Percentiles rank a stretch among this genome's conserved stretches.
phyloP scores from a whole-genome alignment of 257 asterid species.

The Haberlea rhodopensis region DNA sequence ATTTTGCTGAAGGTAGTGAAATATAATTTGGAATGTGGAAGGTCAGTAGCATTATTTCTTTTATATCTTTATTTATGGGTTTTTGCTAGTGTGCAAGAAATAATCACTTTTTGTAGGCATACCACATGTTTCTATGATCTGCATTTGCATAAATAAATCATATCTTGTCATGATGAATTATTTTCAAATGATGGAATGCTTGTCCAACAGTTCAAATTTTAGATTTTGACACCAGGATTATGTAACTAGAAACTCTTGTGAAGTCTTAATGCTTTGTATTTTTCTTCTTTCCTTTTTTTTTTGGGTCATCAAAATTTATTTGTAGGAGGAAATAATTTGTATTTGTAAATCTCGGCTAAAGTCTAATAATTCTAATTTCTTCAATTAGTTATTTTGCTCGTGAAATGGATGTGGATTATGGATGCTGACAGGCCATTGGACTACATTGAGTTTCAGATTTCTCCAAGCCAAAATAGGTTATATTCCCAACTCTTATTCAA shows the following conservation, averaged over 20 bases:
- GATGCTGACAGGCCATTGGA: conserved; percentile 50
- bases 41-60: background rate
- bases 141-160: background rate
- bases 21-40: background rate
- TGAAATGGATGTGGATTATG: conserved; percentile 52
- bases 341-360: conserved; percentile 15
- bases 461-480: conserved; percentile 75
- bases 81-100: background rate
- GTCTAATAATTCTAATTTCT: conserved; percentile 19
- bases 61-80: background rate
- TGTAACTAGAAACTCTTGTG: background rate
- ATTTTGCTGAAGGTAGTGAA: background rate
- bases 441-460: conserved; percentile 67
- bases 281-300: no score
- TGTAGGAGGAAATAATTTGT: background rate
- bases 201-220: no score
- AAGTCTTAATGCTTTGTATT: background rate
- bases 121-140: background rate
- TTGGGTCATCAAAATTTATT: conserved; percentile 6
- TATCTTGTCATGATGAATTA: background rate
- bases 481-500: conserved; percentile 10
- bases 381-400: conserved; percentile 26
- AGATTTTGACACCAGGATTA: background rate
- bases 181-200: no score
- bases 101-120: background rate